Evolutionary conservation across 1,139 yeast genomes (phyloP), one percentile per base, ranked within the genome.

Genomic region (Yamadazyma triangularis): DNA sequence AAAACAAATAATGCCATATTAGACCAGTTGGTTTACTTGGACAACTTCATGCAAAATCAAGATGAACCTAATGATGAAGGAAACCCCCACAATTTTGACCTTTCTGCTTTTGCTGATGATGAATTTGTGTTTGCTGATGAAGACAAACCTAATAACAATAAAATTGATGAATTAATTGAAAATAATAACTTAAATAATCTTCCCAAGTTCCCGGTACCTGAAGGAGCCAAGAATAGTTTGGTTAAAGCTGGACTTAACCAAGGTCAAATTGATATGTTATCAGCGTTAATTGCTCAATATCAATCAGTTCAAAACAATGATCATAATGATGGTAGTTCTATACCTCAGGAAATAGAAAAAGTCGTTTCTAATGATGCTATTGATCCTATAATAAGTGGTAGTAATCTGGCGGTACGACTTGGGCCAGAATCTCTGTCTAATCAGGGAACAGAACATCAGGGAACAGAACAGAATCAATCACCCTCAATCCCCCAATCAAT

Each of bases 91-190:
- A 76, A 83, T 18, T 75, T 81, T 22, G 91, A 82, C 50, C 63
- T 82, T 42, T 83, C 87, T 12, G 88, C 87, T 1, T 82, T 82
- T 65, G 89, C 88, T 1, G 88, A 82, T 46, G 88, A 81, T 40
- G 70, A 82, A 7, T 82, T 82, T 44, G 72, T 82, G 3, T 82
- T 82, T 49, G 87, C 88, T 0, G 91, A 82, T 49, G 89, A 82
- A 49, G 88, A 80, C 25, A 80, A 81, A 50, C 79, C 80, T 3
- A 53, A 56, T 24, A 47, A 51, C 29, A 48, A 41, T 18, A 41
- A 48, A 29, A 40, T 40, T 16, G 45, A 47, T 23, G 43, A 35
- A 5, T 41, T 34, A 8, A 26, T 28, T n/a, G 40, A 36, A 23
- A 20, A 25, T 5, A 26, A 23, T 21, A 29, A 36, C 21, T 30